Conservation (phyloP, 129 eudicot species). For the Arctium lappa region DNA sequence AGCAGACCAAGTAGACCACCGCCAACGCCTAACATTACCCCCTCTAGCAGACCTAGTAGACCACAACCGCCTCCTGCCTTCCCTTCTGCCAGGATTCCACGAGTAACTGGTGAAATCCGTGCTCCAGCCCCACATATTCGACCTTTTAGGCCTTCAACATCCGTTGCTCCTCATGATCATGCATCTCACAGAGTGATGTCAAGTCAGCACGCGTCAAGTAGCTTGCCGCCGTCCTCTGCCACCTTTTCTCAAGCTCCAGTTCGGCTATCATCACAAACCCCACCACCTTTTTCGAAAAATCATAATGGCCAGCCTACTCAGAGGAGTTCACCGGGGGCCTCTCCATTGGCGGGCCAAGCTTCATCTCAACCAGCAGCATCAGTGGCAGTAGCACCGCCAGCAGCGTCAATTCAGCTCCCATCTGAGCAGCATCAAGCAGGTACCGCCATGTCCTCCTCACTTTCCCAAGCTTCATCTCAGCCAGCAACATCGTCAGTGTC, state of each 20-base stretch:
- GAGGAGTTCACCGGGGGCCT: background rate
- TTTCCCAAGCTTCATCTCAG: constrained; percentile 6
- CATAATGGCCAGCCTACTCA: constrained; percentile 11
- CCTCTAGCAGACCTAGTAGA: constrained; percentile 3
- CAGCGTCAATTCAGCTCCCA: background rate
- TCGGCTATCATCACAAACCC: constrained; percentile 6
- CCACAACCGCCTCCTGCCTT: background rate
- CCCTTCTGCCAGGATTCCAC: constrained; percentile 18
- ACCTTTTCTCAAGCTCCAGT: constrained; percentile 23
- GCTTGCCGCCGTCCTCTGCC: constrained; percentile 11
- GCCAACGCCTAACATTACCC: constrained; percentile 27
- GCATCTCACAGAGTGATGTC: constrained; percentile 28
- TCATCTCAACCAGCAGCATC: constrained; percentile 30
- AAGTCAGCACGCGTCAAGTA: constrained; percentile 30
- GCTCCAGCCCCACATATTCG: constrained; percentile 79
- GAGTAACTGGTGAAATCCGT: constrained; percentile 46
- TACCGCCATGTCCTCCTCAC: constrained; percentile 13
- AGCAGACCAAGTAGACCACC: constrained; percentile 20
- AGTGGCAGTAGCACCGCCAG: background rate
- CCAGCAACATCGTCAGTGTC: background rate
- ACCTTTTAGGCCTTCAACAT: constrained; percentile 39
- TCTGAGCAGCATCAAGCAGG: background rate
- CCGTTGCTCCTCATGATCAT: constrained; percentile 18
- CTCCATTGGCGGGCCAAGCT: background rate
- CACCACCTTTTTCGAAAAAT: constrained; percentile 12